These are phyloP conservation scores for Hibiscus syriacus DNA, from an alignment of 345 rosid genomes.

Conservation along the genomic window DNA sequence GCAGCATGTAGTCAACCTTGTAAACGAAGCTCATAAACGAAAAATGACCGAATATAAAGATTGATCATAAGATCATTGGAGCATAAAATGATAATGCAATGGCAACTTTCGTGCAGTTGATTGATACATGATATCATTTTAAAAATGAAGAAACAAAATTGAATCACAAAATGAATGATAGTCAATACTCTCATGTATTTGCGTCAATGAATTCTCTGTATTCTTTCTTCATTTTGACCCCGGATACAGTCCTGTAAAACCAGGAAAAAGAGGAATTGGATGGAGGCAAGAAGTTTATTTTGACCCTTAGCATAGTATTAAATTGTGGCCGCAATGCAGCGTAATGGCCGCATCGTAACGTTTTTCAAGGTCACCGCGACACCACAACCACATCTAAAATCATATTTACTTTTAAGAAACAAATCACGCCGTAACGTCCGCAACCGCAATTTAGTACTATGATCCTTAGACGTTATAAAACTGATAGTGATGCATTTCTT, in stretches of 20 bases:
- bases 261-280: not conserved
- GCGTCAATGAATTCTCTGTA: slow-evolving; percentile 82
- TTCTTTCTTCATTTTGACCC: slow-evolving; percentile 97
- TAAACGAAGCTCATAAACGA: not conserved
- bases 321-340: too few relatives aligned
- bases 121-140: slow-evolving; percentile 2
- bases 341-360: too few relatives aligned
- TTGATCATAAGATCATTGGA: not conserved
- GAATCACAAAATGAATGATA: slow-evolving; percentile 1
- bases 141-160: not conserved
- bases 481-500: not conserved
- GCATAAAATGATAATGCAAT: not conserved
- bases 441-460: too few relatives aligned
- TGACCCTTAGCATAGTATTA: too few relatives aligned
- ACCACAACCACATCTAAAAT: too few relatives aligned
- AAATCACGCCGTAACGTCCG: too few relatives aligned
- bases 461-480: not conserved
- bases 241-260: slow-evolving; percentile 58
- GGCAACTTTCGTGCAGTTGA: not conserved
- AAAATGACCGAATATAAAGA: not conserved
- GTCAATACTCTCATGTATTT: slow-evolving; percentile 45
- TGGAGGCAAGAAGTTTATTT: not conserved
- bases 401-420: too few relatives aligned
- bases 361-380: too few relatives aligned
- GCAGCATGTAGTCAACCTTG: not conserved